These are phyloP conservation scores for Nannochloropsis oceanica DNA, from an alignment of 108 stramenopile species.

Conservation along the genomic window DNA sequence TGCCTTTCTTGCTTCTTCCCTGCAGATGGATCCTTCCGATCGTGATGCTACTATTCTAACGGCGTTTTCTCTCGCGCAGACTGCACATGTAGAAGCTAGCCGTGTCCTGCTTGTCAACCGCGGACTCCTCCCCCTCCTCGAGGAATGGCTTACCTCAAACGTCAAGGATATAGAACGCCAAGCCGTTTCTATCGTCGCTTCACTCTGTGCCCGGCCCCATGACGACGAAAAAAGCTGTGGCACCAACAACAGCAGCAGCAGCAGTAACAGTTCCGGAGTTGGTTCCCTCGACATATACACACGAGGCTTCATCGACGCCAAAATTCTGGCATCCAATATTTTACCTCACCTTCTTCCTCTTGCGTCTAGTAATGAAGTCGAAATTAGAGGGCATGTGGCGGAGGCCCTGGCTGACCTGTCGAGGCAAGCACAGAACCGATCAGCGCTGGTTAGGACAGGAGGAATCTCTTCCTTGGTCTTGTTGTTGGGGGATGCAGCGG, in stretches of 20 bases:
- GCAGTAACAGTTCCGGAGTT: no score
- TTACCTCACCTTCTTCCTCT: background rate
- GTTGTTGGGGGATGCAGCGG: background rate
- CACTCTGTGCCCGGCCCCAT: background rate
- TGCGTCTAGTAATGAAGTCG: background rate
- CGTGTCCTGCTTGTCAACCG: background rate
- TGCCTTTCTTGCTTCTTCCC: background rate
- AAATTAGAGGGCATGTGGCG: background rate
- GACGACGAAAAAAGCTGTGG: no score
- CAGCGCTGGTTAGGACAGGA: background rate
- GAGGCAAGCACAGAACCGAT: background rate
- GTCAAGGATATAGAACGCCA: background rate
- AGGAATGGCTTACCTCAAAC: background rate
- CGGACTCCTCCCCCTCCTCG: background rate
- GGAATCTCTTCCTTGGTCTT: background rate
- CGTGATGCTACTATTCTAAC: background rate
- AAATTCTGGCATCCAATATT: background rate
- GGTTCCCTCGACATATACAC: background rate
- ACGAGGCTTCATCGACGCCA: background rate
- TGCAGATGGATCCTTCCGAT: background rate
- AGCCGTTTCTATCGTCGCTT: background rate
- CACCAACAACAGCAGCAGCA: no score
- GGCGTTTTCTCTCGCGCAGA: background rate
- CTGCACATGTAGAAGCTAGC: background rate
- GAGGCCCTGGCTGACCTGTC: background rate